Percentiles rank a stretch among this genome's conserved stretches.
These are phyloP conservation scores for Coemansia nantahalensis DNA, from an alignment of 192 early-diverging fungal species.

Conservation along the genomic window DNA sequence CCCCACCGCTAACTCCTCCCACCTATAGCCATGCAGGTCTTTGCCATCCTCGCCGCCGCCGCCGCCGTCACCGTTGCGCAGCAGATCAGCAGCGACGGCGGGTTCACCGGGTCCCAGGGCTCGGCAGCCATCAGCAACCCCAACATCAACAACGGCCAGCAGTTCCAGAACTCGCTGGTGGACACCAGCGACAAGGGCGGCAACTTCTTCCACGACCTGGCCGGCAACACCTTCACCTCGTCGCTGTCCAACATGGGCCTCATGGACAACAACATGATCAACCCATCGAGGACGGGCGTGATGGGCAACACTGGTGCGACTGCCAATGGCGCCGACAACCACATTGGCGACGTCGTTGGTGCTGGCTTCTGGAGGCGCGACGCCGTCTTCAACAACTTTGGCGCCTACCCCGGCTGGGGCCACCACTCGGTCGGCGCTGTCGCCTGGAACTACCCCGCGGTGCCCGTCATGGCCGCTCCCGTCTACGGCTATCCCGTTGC, in stretches of 20 bases:
- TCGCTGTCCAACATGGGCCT: constrained; percentile 19
- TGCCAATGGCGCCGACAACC: constrained; percentile 22
- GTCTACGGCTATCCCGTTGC: neutral
- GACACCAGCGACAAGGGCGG: constrained; percentile 22
- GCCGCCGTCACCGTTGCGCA: constrained; percentile 47
- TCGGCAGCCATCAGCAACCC: constrained; percentile 36
- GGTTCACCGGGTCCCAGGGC: constrained; percentile 22
- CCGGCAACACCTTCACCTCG: constrained; percentile 20
- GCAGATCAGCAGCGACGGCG: constrained; percentile 35
- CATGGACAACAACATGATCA: constrained; percentile 26
- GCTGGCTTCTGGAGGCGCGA: constrained; percentile 15
- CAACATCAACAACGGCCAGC: constrained; percentile 48
- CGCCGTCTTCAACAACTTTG: constrained; percentile 20
- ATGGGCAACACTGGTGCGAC: constrained; percentile 21
- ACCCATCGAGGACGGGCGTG: constrained; percentile 10
- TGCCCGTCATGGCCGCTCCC: neutral
- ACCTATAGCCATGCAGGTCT: constrained; percentile 52
- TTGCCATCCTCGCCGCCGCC: constrained; percentile 47
- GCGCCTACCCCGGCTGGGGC: too few relatives aligned
- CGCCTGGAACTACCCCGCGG: constrained; percentile 1
- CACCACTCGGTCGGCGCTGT: neutral
- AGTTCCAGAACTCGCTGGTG: constrained; percentile 34
- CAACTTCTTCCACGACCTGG: constrained; percentile 25
- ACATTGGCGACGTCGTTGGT: constrained; percentile 18
- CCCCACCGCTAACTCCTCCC: too few relatives aligned